Conservation (phyloP, 768 basidiomycete species). For the Mycena chlorophos region DNA sequence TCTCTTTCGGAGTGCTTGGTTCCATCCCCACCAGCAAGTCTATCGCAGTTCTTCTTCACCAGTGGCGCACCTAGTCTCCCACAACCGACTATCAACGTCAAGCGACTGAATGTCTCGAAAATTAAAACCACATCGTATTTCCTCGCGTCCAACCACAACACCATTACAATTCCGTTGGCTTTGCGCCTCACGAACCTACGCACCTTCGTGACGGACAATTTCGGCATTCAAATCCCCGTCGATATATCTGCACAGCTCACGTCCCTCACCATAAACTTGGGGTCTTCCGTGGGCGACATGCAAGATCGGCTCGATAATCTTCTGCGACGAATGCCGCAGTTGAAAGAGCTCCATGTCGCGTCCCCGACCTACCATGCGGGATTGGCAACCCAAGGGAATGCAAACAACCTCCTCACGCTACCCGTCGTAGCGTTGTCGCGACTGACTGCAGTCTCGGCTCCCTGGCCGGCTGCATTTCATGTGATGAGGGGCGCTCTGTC, state of each 20-base stretch:
- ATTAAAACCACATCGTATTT: not conserved
- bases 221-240: constrained; percentile 8
- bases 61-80: not conserved
- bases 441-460: constrained; percentile 9
- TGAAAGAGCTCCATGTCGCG: constrained; percentile 1
- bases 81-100: not conserved
- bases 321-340: constrained; percentile 4
- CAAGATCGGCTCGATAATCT: constrained; percentile 10
- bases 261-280: constrained; percentile 6
- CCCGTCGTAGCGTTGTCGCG: not conserved
- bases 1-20: not conserved
- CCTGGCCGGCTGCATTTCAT: constrained; percentile 8
- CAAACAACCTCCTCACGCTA: not conserved
- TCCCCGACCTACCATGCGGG: not conserved
- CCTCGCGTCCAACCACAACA: not conserved
- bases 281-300: constrained; percentile 2
- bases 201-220: constrained; percentile 3
- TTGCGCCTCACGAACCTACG: constrained; percentile 6
- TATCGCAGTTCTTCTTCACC: constrained; percentile 1
- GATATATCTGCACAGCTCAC: constrained; percentile 1
- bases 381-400: not conserved
- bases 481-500: constrained; percentile 1
- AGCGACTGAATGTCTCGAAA: constrained; percentile 7
- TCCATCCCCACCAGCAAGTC: not conserved
- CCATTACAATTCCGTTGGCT: not conserved